phyloP scores from a whole-genome alignment of 2,329 filamentous ascomycete species.

The Mycogone perniciosa region DNA sequence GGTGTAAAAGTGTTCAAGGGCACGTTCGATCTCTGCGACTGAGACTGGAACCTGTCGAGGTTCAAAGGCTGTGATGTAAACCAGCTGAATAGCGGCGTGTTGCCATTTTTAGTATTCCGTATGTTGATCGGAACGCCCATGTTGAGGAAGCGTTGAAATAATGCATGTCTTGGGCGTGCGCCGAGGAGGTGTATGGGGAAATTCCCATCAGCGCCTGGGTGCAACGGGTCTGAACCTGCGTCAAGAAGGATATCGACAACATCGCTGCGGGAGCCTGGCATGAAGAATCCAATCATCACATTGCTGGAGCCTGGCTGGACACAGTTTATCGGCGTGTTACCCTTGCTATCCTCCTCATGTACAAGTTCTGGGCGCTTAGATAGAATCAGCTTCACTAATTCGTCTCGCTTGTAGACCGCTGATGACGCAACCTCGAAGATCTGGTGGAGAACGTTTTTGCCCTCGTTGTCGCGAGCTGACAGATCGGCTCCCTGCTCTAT shows the following conservation, averaged over 20 bases:
- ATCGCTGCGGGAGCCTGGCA: not conserved
- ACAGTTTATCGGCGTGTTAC: too few species aligned
- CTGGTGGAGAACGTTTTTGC: too few species aligned
- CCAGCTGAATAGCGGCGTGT: not conserved
- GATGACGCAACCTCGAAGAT: too few species aligned
- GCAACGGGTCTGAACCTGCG: slow-evolving; percentile 1
- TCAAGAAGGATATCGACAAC: slow-evolving; percentile 1
- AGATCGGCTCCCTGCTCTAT: too few species aligned
- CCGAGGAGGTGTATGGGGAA: not conserved
- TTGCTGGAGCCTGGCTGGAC: too few species aligned
- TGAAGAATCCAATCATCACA: not conserved
- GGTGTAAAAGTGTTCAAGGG: too few species aligned
- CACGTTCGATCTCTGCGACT: too few species aligned
- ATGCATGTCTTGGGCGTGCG: not conserved
- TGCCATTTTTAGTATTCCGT: not conserved
- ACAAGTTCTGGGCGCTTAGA: too few species aligned
- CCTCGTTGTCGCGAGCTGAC: too few species aligned
- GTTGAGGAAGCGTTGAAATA: slow-evolving; percentile 1
- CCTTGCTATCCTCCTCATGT: too few species aligned
- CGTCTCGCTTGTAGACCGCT: too few species aligned
- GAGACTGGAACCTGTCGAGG: not conserved
- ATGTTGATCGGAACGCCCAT: not conserved
- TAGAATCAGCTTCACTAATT: too few species aligned
- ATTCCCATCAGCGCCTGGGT: not conserved
- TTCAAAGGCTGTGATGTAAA: not conserved